phyloP scores from a whole-genome alignment of 352 stramenopile species.

The Globisporangium spiculum region DNA sequence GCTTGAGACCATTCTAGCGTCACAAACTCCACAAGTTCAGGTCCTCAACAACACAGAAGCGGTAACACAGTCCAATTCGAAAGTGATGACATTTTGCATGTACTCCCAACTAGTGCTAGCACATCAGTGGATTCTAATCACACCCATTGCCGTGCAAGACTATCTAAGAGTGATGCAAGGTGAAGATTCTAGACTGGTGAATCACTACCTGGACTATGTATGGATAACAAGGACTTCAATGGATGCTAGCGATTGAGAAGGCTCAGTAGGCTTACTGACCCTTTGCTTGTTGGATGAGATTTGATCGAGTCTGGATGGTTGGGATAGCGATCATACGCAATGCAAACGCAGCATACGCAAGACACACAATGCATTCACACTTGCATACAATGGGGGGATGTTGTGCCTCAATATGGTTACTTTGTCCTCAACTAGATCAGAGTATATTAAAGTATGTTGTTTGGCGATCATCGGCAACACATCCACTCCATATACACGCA shows the following conservation, averaged over 20 bases:
- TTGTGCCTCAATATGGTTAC: slow-evolving; percentile 24
- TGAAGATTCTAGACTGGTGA: neutral
- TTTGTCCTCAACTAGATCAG: slow-evolving; percentile 26
- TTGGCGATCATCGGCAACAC: slow-evolving; percentile 24
- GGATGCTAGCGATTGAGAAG: too few relatives aligned
- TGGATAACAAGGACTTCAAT: too few relatives aligned
- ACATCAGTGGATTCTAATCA: too few relatives aligned
- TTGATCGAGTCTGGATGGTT: neutral
- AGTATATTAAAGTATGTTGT: slow-evolving; percentile 32
- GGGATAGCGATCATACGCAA: neutral
- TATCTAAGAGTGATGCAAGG: neutral
- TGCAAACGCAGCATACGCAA: neutral
- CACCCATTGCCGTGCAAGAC: too few relatives aligned
- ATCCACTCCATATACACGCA: slow-evolving; percentile 10
- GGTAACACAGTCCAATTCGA: neutral
- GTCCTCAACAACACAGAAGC: neutral
- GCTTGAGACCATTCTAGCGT: neutral
- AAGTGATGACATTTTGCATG: neutral
- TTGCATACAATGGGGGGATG: slow-evolving; percentile 6
- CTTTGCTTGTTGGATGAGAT: neutral
- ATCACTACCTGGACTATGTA: too few relatives aligned
- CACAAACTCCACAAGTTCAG: neutral
- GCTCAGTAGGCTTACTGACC: too few relatives aligned
- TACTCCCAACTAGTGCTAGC: neutral
- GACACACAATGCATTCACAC: neutral